Base-by-base conservation (phyloP, 2,329 filamentous ascomycete species). In the Sarocladium kiliense region DNA sequence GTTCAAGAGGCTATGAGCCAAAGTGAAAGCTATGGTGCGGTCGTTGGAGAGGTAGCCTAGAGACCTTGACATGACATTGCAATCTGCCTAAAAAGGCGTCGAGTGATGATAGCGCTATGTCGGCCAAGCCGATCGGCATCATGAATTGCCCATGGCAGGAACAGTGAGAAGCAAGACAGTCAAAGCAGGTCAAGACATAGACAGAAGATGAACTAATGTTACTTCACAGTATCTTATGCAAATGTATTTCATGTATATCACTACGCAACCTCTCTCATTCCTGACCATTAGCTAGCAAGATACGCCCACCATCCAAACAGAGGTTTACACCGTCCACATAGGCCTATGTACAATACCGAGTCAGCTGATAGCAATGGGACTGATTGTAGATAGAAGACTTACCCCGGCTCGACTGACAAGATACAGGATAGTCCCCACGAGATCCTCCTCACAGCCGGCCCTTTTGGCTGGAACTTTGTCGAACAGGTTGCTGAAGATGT, bases 391-490 rank as follows among this genome's bases (percentile, higher is more conserved):
- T 37, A 27, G 12, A 14, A 18, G 30, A 61, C 65, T 60, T 65
- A 68, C 66, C 25, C 65, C 66, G 4, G 67, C 67, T 39, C 60
- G 59, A 53, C 67, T 69, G 10, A 56, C 64, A 2, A 69, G 60
- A 58, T 66, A 69, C 1, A 69, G 56, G 11, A 68, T 58, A 0
- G 61, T 58, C 10, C 66, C 61, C 3, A 65, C 66, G 49, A 69
- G 68, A 47, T 69, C 67, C 27, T 62, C 59, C 25, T 66, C 65
- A n/a, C 62, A 61, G 0, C 65, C 66, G 6, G 64, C 53, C 47
- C 67, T 61, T 54, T 65, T 65, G 5, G 66, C 66, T 1, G 67
- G 67, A 2, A 69, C 66, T 49, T 68, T 60, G 41, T 68, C 65
- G 51, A 68, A 68, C 2, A 68, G 58, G 2, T 61, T 55, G 41